Base-by-base conservation (phyloP, 805 yeast species). In the Ogataea nitratoaversa region DNA sequence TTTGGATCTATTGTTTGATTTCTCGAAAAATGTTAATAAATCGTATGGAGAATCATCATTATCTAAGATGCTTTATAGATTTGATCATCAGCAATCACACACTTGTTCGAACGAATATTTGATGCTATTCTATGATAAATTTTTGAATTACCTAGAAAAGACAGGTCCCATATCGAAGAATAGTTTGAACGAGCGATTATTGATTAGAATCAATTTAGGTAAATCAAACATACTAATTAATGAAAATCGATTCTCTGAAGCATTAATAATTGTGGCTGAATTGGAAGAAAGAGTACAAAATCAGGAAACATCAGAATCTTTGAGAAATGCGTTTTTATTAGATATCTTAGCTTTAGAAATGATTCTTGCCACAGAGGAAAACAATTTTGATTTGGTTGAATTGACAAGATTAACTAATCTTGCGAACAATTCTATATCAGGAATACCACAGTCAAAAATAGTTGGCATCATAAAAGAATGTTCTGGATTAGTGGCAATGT, bases 401-500 rank as follows among this genome's bases (percentile, higher is more conserved):
- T 40, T 83, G 32, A 67, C 68, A 38, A 64, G 69, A 36, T 63
- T 80, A 17, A 77, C 82, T 47, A 60, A 66, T 20, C 64, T 74
- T 44, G 67, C 82, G 0, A 47, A 65, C n/a, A 47, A 59, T 5
- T 65, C 80, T 17, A 71, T 74, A 7, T 67, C 79, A 0, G 84
- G 86, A 2, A 80, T 84, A 2, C 84, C 89, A 1, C 95, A 87
- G 53, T 89, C 95, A 1, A 67, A 73, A 35, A 78, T 83, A 20
- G 67, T 79, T 59, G 95, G 91, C 1, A 74, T 82, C n/a, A 73
- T 86, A 19, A 72, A 78, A 45, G 91, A 85, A 56, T 80, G 87
- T 48, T 86, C 88, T 0, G 95, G 89, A 2, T 72, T 78, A 38
- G 70, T 85, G 47, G 72, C 75, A 36, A 78, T 84, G 71, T 67